These are phyloP conservation scores for Diatrype stigma DNA, from an alignment of 2,329 filamentous ascomycete genomes.

Conservation along the genomic window DNA sequence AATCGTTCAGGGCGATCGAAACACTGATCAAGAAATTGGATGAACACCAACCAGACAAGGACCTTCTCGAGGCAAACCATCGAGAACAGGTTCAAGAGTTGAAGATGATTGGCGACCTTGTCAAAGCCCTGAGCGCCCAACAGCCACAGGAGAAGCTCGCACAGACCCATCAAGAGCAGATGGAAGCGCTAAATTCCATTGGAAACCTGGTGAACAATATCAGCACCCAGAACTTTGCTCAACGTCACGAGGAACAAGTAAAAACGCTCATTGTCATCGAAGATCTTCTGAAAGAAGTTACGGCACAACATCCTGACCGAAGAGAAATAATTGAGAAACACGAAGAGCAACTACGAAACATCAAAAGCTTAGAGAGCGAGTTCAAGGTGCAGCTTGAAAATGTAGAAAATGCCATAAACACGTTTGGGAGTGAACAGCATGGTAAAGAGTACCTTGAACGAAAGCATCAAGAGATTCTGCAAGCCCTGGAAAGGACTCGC, in stretches of 20 bases:
- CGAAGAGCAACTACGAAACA: neutral
- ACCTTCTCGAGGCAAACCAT: neutral
- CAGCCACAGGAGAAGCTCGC: neutral
- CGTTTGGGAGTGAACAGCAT: neutral
- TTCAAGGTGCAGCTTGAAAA: neutral
- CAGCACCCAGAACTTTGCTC: neutral
- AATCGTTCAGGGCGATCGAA: neutral
- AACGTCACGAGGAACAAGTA: neutral
- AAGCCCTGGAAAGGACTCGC: neutral
- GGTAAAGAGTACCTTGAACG: neutral
- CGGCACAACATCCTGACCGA: neutral
- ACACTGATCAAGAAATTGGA: neutral
- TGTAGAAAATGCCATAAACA: neutral
- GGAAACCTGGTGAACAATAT: neutral
- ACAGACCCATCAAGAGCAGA: neutral
- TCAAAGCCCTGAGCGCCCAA: neutral
- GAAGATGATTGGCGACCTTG: neutral
- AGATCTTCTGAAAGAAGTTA: neutral
- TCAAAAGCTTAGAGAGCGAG: neutral
- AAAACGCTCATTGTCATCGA: neutral
- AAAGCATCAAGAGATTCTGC: neutral
- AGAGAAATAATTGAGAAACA: neutral
- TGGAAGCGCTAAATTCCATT: neutral
- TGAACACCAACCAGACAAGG: neutral
- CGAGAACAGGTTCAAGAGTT: neutral